Evolutionary conservation across 139 green algal genomes (phyloP).

Genomic region (Desmodesmus armatus): DNA sequence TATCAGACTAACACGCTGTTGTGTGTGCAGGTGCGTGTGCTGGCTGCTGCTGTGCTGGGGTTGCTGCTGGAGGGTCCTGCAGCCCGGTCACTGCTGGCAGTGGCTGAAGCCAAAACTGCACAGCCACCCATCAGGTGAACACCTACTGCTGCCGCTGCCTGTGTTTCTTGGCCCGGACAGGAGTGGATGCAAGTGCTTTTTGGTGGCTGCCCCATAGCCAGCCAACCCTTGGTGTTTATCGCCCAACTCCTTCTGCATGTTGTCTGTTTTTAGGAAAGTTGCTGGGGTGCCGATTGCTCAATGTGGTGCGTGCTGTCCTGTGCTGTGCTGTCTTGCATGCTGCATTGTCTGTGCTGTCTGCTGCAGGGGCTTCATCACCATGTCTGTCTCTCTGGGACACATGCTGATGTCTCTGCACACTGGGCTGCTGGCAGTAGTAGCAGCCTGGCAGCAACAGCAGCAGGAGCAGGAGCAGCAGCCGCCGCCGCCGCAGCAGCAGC

Average conservation of each 20-base stretch:
- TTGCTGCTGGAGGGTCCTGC: slow-evolving; percentile 72
- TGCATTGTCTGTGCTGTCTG: background rate
- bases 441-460: slow-evolving; percentile 47
- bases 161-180: too few species aligned
- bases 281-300: too few species aligned
- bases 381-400: slow-evolving; percentile 72
- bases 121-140: slow-evolving; percentile 4
- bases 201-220: too few species aligned
- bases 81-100: slow-evolving; percentile 66
- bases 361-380: slow-evolving; percentile 70
- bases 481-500: slow-evolving; percentile 1
- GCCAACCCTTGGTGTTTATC: too few species aligned
- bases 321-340: background rate
- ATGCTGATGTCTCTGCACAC: slow-evolving; percentile 53
- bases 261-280: too few species aligned
- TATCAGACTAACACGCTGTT: slow-evolving; percentile 13
- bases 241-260: too few species aligned
- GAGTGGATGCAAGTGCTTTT: too few species aligned
- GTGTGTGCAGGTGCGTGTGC: slow-evolving; percentile 63
- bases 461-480: slow-evolving; percentile 48
- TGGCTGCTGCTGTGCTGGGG: slow-evolving; percentile 63
- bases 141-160: too few species aligned
- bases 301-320: too few species aligned
- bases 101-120: slow-evolving; percentile 61
- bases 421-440: slow-evolving; percentile 43